Base-by-base conservation (phyloP, 1,284 basidiomycete species). In the Pseudozyma tsukubaensis region DNA sequence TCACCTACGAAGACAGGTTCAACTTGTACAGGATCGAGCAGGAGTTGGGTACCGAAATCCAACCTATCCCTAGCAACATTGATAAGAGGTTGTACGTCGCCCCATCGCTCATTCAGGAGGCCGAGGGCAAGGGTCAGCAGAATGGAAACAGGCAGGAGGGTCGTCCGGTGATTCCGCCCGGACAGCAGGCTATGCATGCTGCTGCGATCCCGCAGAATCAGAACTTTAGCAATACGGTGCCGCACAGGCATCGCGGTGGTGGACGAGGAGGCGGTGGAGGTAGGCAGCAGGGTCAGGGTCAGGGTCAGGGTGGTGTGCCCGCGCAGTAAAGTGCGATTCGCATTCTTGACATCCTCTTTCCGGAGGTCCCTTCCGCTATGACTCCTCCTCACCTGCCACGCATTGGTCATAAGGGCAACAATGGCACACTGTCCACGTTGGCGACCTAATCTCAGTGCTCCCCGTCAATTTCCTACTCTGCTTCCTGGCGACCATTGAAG, bases 21-120 rank as follows among this genome's bases (percentile, higher is more conserved):
- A 97, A 97, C 86, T 88, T 98, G 51, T 98, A 98, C 87, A 91
- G 92, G 79, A 98, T 99, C 81, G 97, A 99, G 86, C 94, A 97
- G 85, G 96, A 99, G 86, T 89, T 99, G 40, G 97, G 96, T 16
- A 98, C 95, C 42, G 96, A 99, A 87, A 98, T 99, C 82, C 92
- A 93, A 82, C 93, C 96, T 18, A 98, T 99, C 82, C 96, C 96
- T 4, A 90, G 92, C 80, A 88, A 86, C 50, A 97, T 98, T 79
- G 94, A 97, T 85, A 92, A 92, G 81, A 91, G 92, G n/a, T 86
- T 98, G 56, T 98, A 98, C 53, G 83, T 84, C 5, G 78, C 82
- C 0, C 83, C 83, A 2, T 69, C 76, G 37, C 74, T 84, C 55
- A 83, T 84, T 49, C 68, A 77, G 65, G 78, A 79, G 51, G 67